A percentile compares a stretch with the other conserved stretches of the same genome.
Conservation (phyloP, 495 filamentous ascomycete genomes). For the Penicillium odoratum region DNA sequence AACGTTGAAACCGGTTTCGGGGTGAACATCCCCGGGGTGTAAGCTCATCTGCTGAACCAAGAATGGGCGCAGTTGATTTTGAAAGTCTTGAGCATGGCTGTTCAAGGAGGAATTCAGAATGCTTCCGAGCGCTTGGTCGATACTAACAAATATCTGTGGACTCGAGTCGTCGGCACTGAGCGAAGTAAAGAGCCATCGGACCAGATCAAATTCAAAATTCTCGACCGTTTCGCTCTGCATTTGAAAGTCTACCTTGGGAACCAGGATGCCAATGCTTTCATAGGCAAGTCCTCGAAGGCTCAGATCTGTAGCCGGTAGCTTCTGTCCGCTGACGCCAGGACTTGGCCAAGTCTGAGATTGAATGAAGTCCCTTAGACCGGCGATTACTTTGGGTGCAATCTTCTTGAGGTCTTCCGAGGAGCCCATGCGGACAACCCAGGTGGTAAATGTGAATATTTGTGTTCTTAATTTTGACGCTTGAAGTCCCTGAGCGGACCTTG, state of each 20-base stretch:
- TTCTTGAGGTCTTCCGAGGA: slow-evolving; percentile 55
- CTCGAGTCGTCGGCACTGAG: slow-evolving; percentile 78
- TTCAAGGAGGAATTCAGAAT: slow-evolving; percentile 61
- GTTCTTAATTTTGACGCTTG: slow-evolving; percentile 72
- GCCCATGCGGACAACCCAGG: slow-evolving; percentile 80
- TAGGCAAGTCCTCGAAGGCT: slow-evolving; percentile 73
- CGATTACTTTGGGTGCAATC: slow-evolving; percentile 70
- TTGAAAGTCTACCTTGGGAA: slow-evolving; percentile 48
- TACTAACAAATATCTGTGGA: slow-evolving; percentile 74
- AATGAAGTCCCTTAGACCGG: slow-evolving; percentile 71
- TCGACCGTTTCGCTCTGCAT: slow-evolving; percentile 24
- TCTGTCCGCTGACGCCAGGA: slow-evolving; percentile 46
- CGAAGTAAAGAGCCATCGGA: slow-evolving; percentile 78
- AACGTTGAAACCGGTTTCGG: slow-evolving; percentile 39
- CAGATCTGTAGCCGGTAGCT: slow-evolving; percentile 56
- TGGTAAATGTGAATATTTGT: slow-evolving; percentile 85
- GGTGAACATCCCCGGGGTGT: slow-evolving; percentile 47
- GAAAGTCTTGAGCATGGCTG: slow-evolving; percentile 43
- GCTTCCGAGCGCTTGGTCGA: slow-evolving; percentile 84
- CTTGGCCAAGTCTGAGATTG: slow-evolving; percentile 82
- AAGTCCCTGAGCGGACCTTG: slow-evolving; percentile 56
- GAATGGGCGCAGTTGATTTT: slow-evolving; percentile 55
- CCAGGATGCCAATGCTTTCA: slow-evolving; percentile 81
- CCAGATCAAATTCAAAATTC: slow-evolving; percentile 59
- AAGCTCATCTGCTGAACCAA: slow-evolving; percentile 67